Percentiles rank a stretch among this genome's conserved stretches.
phyloP scores from a whole-genome alignment of 2,329 filamentous ascomycete species.

The Hirsutella thompsonii region DNA sequence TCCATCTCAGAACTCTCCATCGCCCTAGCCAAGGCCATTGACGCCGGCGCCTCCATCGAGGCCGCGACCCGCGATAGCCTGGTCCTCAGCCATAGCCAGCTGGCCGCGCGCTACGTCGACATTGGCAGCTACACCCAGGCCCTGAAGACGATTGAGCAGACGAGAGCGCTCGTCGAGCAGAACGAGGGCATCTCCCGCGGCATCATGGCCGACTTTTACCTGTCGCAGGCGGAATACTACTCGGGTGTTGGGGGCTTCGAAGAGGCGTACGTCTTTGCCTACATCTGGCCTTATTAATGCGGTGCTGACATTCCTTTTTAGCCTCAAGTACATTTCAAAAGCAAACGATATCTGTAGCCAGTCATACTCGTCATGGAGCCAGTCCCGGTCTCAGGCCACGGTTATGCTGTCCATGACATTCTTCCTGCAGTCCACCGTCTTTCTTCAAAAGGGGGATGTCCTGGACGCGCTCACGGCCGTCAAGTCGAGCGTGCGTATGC shows the following conservation, averaged over 20 bases:
- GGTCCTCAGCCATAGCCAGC: slow-evolving; percentile 31
- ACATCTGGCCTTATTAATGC: background rate
- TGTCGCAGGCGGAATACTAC: slow-evolving; percentile 64
- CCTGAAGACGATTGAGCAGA: slow-evolving; percentile 40
- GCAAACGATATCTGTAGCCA: slow-evolving; percentile 24
- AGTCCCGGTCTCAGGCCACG: slow-evolving; percentile 19
- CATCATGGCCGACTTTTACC: slow-evolving; percentile 40
- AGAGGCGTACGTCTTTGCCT: slow-evolving; percentile 34
- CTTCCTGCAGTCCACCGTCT: slow-evolving; percentile 51
- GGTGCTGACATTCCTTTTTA: slow-evolving; percentile 5
- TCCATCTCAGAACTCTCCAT: slow-evolving; percentile 32
- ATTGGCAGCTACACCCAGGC: slow-evolving; percentile 40
- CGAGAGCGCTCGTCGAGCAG: slow-evolving; percentile 32
- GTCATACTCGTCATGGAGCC: slow-evolving; percentile 18
- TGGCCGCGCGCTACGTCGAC: slow-evolving; percentile 39
- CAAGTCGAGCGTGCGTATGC: slow-evolving; percentile 40
- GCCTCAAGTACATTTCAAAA: slow-evolving; percentile 19
- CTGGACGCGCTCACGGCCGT: slow-evolving; percentile 45
- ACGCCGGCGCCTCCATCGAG: slow-evolving; percentile 7
- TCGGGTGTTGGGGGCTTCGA: slow-evolving; percentile 52
- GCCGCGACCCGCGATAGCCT: slow-evolving; percentile 23
- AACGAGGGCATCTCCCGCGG: slow-evolving; percentile 24
- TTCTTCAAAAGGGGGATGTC: slow-evolving; percentile 47
- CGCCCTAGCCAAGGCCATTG: slow-evolving; percentile 23
- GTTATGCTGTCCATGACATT: slow-evolving; percentile 16